A percentile compares a stretch with the other conserved stretches of the same genome.
These are phyloP conservation scores for Leptoxyphium fumago DNA, from an alignment of 2,329 filamentous ascomycete species.

Conservation along the genomic window DNA sequence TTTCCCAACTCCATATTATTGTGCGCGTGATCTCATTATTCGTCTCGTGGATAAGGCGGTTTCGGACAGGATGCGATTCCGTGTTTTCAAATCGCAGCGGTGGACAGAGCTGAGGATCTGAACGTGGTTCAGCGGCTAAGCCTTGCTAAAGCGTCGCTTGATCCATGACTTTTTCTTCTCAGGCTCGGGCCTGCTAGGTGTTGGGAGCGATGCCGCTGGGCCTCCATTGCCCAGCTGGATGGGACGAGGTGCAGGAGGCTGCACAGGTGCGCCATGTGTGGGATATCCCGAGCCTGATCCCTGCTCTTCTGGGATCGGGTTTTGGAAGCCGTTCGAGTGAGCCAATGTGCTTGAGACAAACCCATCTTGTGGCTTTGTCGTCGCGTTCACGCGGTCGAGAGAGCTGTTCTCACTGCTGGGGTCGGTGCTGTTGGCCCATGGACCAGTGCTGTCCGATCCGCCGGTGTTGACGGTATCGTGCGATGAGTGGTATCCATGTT, in stretches of 20 bases:
- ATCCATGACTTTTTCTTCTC: slow-evolving; percentile 91
- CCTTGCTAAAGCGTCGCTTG: slow-evolving; percentile 62
- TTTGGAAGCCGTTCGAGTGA: slow-evolving; percentile 22
- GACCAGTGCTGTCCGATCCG: slow-evolving; percentile 55
- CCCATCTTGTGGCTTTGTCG: slow-evolving; percentile 21
- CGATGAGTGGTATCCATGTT: slow-evolving; percentile 54
- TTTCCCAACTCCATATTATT: too few relatives aligned
- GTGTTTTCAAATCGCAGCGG: too few relatives aligned
- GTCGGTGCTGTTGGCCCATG: slow-evolving; percentile 68
- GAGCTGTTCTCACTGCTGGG: slow-evolving; percentile 91
- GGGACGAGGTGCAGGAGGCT: slow-evolving; percentile 11
- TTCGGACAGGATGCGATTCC: too few relatives aligned
- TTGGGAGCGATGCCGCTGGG: slow-evolving; percentile 9
- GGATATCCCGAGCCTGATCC: slow-evolving; percentile 9
- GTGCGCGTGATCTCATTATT: too few relatives aligned
- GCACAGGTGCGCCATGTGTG: slow-evolving; percentile 9
- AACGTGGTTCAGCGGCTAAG: too few relatives aligned
- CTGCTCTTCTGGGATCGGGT: slow-evolving; percentile 29
- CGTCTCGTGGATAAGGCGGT: too few relatives aligned
- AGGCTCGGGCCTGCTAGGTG: slow-evolving; percentile 13
- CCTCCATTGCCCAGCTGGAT: slow-evolving; percentile 11
- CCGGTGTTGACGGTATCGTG: slow-evolving; percentile 75
- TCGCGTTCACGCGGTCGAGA: slow-evolving; percentile 29
- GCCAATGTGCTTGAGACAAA: slow-evolving; percentile 36
- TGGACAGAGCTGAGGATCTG: too few relatives aligned